These are phyloP conservation scores for Panellus pusillus DNA, from an alignment of 768 basidiomycete species.

Conservation along the genomic window DNA sequence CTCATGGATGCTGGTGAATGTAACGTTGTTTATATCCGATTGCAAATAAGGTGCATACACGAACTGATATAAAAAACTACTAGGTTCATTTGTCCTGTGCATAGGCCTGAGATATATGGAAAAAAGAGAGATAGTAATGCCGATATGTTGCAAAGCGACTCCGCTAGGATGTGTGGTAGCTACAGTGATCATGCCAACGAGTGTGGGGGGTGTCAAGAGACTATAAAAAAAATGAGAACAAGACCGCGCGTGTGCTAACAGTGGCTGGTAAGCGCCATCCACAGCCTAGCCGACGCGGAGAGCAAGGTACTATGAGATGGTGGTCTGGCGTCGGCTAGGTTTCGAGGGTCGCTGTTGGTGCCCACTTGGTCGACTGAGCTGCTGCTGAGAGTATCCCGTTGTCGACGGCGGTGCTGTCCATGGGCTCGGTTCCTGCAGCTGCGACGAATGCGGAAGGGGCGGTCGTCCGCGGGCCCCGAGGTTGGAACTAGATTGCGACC, in stretches of 20 bases:
- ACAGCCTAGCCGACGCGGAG: neutral
- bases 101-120: neutral
- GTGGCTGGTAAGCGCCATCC: no score
- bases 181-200: no score
- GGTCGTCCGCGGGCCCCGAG: conserved; percentile 28
- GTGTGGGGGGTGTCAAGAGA: neutral
- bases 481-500: conserved; percentile 11
- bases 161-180: no score
- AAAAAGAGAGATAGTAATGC: no score
- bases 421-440: conserved; percentile 35
- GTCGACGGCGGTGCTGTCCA: conserved; percentile 43
- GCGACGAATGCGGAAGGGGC: conserved; percentile 24
- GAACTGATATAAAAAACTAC: no score
- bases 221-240: neutral
- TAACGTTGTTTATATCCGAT: no score
- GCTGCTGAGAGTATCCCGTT: conserved; percentile 21
- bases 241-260: neutral
- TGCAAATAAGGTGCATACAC: no score
- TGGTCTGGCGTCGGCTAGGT: conserved; percentile 17
- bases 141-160: no score
- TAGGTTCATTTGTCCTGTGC: no score
- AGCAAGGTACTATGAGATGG: conserved; percentile 11
- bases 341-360: conserved; percentile 1
- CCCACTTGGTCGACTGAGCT: conserved; percentile 13
- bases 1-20: conserved; percentile 23